Percentiles rank a stretch among this genome's conserved stretches.
Conservation (phyloP, 2,329 filamentous ascomycete species). For the Sporothrix globosa region DNA sequence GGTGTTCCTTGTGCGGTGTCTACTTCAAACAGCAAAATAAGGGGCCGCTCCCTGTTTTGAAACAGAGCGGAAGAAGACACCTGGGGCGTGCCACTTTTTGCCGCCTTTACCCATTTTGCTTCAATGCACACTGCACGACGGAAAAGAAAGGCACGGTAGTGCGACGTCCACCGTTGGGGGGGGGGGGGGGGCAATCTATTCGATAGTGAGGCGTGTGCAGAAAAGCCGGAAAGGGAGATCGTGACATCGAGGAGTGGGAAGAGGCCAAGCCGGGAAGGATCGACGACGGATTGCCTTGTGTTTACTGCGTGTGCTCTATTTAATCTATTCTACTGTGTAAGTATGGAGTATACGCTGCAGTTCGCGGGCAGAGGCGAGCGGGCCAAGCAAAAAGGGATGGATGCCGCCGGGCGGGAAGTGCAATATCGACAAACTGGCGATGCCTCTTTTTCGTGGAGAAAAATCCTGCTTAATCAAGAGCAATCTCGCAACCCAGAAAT, state of each 20-base stretch:
- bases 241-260: background rate
- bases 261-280: constrained; percentile 18
- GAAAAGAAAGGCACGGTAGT: constrained; percentile 14
- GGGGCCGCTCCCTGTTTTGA: constrained; percentile 13
- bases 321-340: background rate
- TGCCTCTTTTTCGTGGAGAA: constrained; percentile 1
- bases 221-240: background rate
- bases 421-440: background rate
- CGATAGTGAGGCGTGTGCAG: constrained; percentile 22
- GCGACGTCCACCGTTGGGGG: background rate
- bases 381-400: background rate
- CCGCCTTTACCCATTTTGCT: constrained; percentile 17
- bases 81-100: constrained; percentile 18
- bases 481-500: background rate
- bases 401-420: constrained; percentile 9
- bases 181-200: constrained; percentile 1
- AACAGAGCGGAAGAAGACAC: background rate
- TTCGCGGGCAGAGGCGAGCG: background rate
- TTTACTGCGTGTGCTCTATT: background rate
- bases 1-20: background rate
- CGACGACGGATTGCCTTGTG: constrained; percentile 16
- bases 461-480: background rate
- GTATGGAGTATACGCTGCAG: background rate
- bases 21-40: constrained; percentile 9
- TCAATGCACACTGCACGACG: background rate